Conservation (phyloP, 2,329 filamentous ascomycete species). For the Torrubiellomyces zombiae region DNA sequence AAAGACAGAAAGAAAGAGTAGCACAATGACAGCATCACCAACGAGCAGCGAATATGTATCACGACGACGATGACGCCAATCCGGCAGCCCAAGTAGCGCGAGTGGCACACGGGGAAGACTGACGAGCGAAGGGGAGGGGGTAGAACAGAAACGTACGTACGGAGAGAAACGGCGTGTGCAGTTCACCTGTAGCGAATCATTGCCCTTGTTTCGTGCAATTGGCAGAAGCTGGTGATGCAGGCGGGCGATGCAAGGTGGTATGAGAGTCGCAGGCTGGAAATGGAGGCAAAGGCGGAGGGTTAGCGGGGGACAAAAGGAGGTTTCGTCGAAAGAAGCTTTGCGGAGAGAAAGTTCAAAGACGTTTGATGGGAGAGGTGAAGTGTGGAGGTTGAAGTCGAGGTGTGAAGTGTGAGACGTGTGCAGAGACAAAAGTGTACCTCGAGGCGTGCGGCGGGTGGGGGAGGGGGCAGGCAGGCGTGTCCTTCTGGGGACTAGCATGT, state of each 20-base stretch:
- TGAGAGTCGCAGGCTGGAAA: constrained; percentile 7
- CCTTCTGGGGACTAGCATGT: no score
- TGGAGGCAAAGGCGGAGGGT: no score
- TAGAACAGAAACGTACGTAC: constrained; percentile 7
- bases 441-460: no score
- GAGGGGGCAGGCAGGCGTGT: no score
- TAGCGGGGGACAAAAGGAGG: no score
- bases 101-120: constrained; percentile 6
- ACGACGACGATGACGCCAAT: constrained; percentile 6
- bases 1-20: not conserved
- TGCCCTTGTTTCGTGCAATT: constrained; percentile 20
- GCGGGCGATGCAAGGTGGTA: constrained; percentile 4
- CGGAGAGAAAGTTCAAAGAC: not conserved
- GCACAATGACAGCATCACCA: not conserved
- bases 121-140: constrained; percentile 3
- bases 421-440: no score
- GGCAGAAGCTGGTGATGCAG: constrained; percentile 8
- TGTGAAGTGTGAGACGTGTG: not conserved
- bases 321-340: no score
- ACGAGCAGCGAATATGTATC: constrained; percentile 2
- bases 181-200: constrained; percentile 21
- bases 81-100: no score
- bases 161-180: constrained; percentile 8
- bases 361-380: no score
- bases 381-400: constrained; percentile 1